Conservation (phyloP, 768 basidiomycete genomes). For the Pleurotus ostreatus region DNA sequence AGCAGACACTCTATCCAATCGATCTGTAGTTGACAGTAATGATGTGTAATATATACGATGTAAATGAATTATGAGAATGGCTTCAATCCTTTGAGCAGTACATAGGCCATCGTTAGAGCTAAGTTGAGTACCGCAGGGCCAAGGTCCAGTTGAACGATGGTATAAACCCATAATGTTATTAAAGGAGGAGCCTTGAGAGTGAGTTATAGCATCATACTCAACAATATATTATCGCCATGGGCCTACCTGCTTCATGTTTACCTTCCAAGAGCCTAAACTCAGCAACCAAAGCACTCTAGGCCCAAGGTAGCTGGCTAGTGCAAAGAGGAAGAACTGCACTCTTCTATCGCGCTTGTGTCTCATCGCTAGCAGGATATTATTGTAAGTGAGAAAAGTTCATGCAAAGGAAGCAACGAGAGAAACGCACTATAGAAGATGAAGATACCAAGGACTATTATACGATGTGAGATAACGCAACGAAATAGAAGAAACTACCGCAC, state of each 20-base stretch:
- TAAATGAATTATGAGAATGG: background rate
- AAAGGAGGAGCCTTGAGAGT: slow-evolving; percentile 64
- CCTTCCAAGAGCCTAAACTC: slow-evolving; percentile 64
- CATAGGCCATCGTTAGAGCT: slow-evolving; percentile 45
- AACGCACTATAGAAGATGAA: slow-evolving; percentile 75
- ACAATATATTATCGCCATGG: background rate
- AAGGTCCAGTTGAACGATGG: slow-evolving; percentile 66
- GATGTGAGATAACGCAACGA: background rate
- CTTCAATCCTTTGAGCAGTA: slow-evolving; percentile 61
- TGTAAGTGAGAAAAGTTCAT: background rate
- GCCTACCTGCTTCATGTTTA: slow-evolving; percentile 71
- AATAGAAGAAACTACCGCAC: slow-evolving; percentile 37
- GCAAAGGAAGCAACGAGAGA: background rate
- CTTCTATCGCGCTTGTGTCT: slow-evolving; percentile 55
- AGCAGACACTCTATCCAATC: slow-evolving; percentile 7
- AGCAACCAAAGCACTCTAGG: slow-evolving; percentile 68
- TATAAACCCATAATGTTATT: slow-evolving; percentile 76
- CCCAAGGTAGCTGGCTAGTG: slow-evolving; percentile 54
- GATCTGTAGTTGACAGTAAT: background rate
- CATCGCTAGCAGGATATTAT: slow-evolving; percentile 37
- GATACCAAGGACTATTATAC: slow-evolving; percentile 55
- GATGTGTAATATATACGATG: no score
- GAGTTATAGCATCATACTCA: slow-evolving; percentile 1
- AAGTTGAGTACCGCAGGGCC: slow-evolving; percentile 58
- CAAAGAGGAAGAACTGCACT: slow-evolving; percentile 56